These are phyloP conservation scores for Agaricus blazei DNA, from an alignment of 768 basidiomycete genomes.

Conservation along the genomic window DNA sequence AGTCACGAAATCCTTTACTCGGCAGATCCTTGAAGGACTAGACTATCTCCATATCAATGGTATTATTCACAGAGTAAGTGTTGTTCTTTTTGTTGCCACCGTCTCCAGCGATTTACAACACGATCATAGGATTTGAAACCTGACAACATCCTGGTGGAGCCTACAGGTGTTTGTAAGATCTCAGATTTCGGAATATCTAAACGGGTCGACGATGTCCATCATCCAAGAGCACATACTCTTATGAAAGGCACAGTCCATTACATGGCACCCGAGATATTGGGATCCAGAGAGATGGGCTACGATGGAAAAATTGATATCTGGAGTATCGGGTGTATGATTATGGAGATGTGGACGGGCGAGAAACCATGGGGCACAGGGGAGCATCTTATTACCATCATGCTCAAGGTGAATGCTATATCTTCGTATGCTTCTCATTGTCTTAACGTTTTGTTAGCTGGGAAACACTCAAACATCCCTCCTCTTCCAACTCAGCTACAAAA, in stretches of 20 bases:
- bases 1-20: conserved; percentile 80
- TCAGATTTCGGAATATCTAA: conserved; percentile 98
- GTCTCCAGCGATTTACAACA: conserved; percentile 2
- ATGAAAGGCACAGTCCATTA: conserved; percentile 93
- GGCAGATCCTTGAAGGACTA: conserved; percentile 81
- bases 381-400: conserved; percentile 63
- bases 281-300: conserved; percentile 70
- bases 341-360: conserved; percentile 95
- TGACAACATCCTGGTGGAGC: conserved; percentile 91
- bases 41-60: conserved; percentile 82
- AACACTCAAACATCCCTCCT: conserved; percentile 62
- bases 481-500: conserved; percentile 55
- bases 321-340: conserved; percentile 88
- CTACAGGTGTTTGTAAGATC: conserved; percentile 84
- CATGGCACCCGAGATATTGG: conserved; percentile 91
- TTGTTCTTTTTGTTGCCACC: background rate
- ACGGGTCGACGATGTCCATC: conserved; percentile 63
- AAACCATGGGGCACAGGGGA: conserved; percentile 82
- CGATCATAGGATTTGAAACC: conserved; percentile 75
- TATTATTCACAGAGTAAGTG: conserved; percentile 77
- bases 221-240: conserved; percentile 58
- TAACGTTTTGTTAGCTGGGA: conserved; percentile 44
- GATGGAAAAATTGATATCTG: conserved; percentile 95
- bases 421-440: background rate
- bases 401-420: conserved; percentile 51